Base-by-base conservation (phyloP, 139 green algal species). In the Picochlorum sp. region DNA sequence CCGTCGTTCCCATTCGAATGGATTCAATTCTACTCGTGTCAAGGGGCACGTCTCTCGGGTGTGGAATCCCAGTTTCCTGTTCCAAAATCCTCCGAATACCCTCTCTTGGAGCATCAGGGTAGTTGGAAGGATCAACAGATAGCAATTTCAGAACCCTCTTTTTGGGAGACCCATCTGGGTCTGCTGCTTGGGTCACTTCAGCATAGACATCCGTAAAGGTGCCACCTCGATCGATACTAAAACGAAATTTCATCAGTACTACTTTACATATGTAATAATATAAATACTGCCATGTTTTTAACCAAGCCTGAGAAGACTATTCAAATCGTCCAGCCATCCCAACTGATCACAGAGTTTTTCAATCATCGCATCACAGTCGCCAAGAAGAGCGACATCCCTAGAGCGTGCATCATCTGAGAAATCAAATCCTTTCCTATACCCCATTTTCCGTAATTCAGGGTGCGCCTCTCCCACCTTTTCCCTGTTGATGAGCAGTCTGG, bases 191-290 rank as follows among this genome's bases (percentile, higher is more conserved):
- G 49, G 4, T 49, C 89, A 70, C 88, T 79, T 96, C 82, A 0
- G 91, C 92, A 65, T 92, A 97, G 0, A 99, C 83, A 58, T 99
- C 94, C 2, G 94, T 99, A 74, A 99, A 99, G 0, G 94, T 98
- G 15, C 94, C 94, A 7, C 94, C 94, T 2, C 94, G 71, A 64
- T 99, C 94, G n/a, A 99, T 95, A 8, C 81, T 90, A 58, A 97
- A 96, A 4, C 45, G 8, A 49, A 74, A 76, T 21, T 60, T 20
- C 23, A 26, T 54, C 11, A 54, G 30, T 30, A 30, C 30, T 31
- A 26, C 23, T 24, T 24, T 24, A 24, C 1, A 24, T 24, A 24
- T 24, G 23, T 24, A 24, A 23, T 23, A 23, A 24, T 24, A 24
- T 24, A 24, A 24, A 24, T 24, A 24, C 23, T 24, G 1, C 23